phyloP scores from a whole-genome alignment of 805 yeast species.

The Yarrowia sp. region DNA sequence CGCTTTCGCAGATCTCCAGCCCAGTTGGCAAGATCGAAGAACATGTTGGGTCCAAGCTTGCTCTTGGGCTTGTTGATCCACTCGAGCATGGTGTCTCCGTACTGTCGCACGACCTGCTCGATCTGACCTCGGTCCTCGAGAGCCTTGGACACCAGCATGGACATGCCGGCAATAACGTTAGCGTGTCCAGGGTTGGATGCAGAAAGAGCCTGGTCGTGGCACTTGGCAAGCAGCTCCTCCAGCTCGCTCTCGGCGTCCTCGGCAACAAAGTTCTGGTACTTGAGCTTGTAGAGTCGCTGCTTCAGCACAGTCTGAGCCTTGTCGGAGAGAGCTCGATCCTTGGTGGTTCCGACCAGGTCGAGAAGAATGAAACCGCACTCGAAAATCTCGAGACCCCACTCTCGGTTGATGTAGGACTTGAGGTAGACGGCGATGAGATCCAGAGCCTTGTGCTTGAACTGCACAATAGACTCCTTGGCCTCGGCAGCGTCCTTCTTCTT shows the following conservation, averaged over 20 bases:
- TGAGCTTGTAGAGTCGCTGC: constrained; percentile 54
- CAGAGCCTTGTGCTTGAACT: constrained; percentile 73
- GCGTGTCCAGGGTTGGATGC: constrained; percentile 41
- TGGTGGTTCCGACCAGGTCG: constrained; percentile 59
- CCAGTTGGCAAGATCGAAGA: constrained; percentile 82
- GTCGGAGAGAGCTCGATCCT: constrained; percentile 66
- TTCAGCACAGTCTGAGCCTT: constrained; percentile 74
- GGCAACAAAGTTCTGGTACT: constrained; percentile 32
- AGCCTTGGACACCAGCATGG: constrained; percentile 62
- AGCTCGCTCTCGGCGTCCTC: constrained; percentile 33
- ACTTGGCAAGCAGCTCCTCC: constrained; percentile 36
- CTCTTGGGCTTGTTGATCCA: constrained; percentile 57
- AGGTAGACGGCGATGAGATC: constrained; percentile 70
- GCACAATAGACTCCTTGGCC: constrained; percentile 74
- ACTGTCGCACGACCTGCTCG: constrained; percentile 50
- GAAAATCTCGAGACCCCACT: constrained; percentile 41
- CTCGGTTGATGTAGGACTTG: constrained; percentile 43
- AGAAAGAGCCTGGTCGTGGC: constrained; percentile 42
- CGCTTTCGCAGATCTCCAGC: constrained; percentile 34
- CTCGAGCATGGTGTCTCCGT: constrained; percentile 51
- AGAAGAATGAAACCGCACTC: constrained; percentile 52
- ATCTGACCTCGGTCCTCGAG: constrained; percentile 34
- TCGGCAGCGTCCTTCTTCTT: constrained; percentile 65
- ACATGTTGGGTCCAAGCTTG: constrained; percentile 55
- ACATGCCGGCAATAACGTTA: constrained; percentile 32